Evolutionary conservation across 164 flowering plant genomes (phyloP).

Genomic region (Chimonanthus praecox): DNA sequence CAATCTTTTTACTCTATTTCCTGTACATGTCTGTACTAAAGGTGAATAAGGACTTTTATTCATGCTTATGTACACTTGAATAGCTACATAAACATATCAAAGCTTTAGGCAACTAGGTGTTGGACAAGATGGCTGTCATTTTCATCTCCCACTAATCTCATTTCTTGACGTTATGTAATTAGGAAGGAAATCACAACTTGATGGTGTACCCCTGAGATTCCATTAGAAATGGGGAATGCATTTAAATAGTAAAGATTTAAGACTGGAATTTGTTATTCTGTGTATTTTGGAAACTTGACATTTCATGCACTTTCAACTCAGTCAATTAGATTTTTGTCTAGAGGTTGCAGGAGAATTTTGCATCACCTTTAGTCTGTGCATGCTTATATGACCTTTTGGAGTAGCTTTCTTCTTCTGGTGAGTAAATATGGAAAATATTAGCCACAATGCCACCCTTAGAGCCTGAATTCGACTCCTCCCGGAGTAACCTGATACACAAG

Average conservation of each 20-base stretch:
- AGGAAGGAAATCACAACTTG: neutral
- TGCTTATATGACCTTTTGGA: neutral
- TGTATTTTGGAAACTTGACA: neutral
- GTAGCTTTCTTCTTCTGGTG: neutral
- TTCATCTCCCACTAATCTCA: neutral
- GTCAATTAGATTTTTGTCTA: neutral
- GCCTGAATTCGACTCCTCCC: no score
- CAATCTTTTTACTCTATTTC: neutral
- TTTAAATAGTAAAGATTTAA: no score
- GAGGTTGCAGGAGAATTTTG: neutral
- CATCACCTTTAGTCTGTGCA: neutral
- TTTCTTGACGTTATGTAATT: neutral
- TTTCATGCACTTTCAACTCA: neutral
- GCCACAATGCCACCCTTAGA: no score
- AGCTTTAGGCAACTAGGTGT: neutral
- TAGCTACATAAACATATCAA: neutral
- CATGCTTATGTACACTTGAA: neutral
- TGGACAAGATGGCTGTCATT: neutral
- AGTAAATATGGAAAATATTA: no score
- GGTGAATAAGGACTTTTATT: neutral
- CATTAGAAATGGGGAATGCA: neutral
- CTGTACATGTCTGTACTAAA: neutral
- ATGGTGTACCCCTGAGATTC: neutral
- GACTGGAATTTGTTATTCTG: neutral
- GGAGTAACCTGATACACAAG: no score